Evolutionary conservation across 352 stramenopile genomes (phyloP).

Genomic region (Thraustochytrium striatum): DNA sequence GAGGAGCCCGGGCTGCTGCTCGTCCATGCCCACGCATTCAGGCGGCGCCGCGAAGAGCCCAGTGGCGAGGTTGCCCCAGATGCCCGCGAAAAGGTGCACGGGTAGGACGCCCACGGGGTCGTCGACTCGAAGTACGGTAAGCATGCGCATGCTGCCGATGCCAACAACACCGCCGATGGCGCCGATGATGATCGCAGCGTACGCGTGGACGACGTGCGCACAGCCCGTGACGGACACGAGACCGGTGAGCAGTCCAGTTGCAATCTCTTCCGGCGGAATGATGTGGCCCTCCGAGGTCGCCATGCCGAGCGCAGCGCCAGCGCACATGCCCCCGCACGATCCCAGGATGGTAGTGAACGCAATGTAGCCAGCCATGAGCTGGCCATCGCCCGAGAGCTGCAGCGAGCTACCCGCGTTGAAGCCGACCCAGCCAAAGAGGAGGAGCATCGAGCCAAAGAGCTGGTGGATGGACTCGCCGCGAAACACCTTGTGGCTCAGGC

Average conservation of each 20-base stretch:
- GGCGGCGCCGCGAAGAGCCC: conserved; percentile 15
- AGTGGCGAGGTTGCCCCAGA: not conserved
- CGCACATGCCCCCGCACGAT: not conserved
- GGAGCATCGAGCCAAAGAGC: conserved; percentile 35
- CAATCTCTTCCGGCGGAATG: not conserved
- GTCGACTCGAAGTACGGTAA: conserved; percentile 28
- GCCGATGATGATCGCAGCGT: not conserved
- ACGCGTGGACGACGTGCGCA: not conserved
- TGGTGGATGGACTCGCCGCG: conserved; percentile 7
- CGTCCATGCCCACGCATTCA: not conserved
- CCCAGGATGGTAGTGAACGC: conserved; percentile 41
- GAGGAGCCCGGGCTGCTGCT: not conserved
- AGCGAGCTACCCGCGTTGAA: conserved; percentile 47
- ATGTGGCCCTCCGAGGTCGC: not conserved
- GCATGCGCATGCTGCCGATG: not conserved
- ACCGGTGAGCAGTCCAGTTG: not conserved
- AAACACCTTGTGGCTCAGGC: conserved; percentile 47
- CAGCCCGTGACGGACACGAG: conserved; percentile 27
- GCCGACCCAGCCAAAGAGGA: conserved; percentile 41
- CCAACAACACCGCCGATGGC: not conserved
- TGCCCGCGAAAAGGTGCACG: not conserved
- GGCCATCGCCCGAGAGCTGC: not conserved
- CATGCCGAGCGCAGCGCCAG: not conserved
- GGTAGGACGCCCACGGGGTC: conserved; percentile 33
- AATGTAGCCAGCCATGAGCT: not conserved